A percentile compares a stretch with the other conserved stretches of the same genome.
phyloP scores from a whole-genome alignment of 306 rosid species.

The Trifolium repens region DNA sequence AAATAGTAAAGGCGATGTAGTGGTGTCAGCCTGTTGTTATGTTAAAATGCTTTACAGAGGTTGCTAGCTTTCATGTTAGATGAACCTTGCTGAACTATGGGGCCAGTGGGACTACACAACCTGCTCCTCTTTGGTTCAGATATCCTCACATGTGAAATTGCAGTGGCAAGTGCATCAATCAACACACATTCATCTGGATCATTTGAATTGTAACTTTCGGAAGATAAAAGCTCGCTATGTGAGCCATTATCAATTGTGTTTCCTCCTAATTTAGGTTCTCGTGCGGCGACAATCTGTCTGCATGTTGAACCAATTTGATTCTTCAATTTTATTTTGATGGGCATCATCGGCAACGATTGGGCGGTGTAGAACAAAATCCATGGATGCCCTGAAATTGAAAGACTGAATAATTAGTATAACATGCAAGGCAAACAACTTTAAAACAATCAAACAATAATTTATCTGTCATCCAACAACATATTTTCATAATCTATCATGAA shows the following conservation, averaged over 20 bases:
- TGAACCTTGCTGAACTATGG: constrained; percentile 91
- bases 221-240: constrained; percentile 56
- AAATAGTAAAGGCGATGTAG: constrained; percentile 52
- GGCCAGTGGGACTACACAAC: constrained; percentile 80
- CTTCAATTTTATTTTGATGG: constrained; percentile 62
- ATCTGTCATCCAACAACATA: background rate
- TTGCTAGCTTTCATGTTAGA: constrained; percentile 95
- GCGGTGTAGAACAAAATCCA: constrained; percentile 93
- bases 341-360: constrained; percentile 61
- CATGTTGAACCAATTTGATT: constrained; percentile 55
- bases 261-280: constrained; percentile 57
- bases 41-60: constrained; percentile 98
- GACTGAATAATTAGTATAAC: constrained; percentile 38
- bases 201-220: constrained; percentile 71
- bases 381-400: constrained; percentile 79
- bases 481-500: constrained; percentile 33
- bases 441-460: background rate
- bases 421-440: constrained; percentile 34
- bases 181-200: constrained; percentile 68
- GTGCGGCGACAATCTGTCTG: constrained; percentile 46
- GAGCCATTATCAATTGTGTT: constrained; percentile 51
- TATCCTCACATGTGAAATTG: constrained; percentile 90
- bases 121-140: constrained; percentile 95
- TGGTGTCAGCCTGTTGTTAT: constrained; percentile 63
- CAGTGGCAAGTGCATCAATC: constrained; percentile 89